phyloP scores from a whole-genome alignment of 805 yeast species.

The Ascoidea asiatica region DNA sequence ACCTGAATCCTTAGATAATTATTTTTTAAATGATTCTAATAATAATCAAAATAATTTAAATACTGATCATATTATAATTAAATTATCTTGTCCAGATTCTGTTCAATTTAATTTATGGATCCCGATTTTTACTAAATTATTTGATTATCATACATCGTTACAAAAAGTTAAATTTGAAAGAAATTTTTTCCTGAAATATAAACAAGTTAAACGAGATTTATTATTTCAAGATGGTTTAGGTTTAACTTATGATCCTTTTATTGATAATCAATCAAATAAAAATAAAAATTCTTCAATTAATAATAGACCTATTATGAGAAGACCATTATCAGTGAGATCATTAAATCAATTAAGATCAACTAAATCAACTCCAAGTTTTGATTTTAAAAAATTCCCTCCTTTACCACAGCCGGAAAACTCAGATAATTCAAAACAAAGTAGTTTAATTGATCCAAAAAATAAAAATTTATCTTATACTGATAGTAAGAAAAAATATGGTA shows the following conservation, averaged over 20 bases:
- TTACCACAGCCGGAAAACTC: too few species aligned
- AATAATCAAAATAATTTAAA: background rate
- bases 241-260: background rate
- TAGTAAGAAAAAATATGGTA: too few species aligned
- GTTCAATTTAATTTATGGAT: conserved; percentile 8
- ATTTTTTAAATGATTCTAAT: background rate
- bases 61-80: background rate
- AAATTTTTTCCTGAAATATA: background rate
- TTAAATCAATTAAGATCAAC: too few species aligned
- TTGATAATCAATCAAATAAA: too few species aligned
- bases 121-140: conserved; percentile 6
- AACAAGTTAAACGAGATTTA: background rate
- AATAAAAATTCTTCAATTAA: too few species aligned
- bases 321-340: too few species aligned
- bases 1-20: background rate
- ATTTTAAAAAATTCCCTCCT: too few species aligned
- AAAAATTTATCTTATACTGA: too few species aligned
- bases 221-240: background rate
- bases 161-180: background rate
- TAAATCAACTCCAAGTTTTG: too few species aligned
- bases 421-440: too few species aligned
- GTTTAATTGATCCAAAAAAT: too few species aligned
- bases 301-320: too few species aligned
- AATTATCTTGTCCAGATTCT: conserved; percentile 6
- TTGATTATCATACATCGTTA: background rate